These are phyloP conservation scores for Ophiosphaerella narmari DNA, from an alignment of 2,329 filamentous ascomycete genomes.

Conservation along the genomic window DNA sequence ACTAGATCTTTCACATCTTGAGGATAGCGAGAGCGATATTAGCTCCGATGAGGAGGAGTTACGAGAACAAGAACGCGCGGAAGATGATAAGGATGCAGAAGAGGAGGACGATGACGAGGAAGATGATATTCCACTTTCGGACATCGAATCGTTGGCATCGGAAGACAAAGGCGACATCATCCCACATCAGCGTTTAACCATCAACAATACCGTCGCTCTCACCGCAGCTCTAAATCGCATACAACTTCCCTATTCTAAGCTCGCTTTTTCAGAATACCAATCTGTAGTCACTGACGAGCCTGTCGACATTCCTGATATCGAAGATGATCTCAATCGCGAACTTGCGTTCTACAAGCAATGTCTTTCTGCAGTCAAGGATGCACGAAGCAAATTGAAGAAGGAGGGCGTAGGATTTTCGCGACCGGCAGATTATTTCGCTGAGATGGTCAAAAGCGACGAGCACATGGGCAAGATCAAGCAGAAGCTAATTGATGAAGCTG, in stretches of 20 bases:
- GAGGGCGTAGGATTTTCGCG: constrained; percentile 86
- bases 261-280: constrained; percentile 84
- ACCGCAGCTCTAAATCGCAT: constrained; percentile 80
- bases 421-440: constrained; percentile 94
- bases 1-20: constrained; percentile 38
- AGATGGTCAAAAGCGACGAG: constrained; percentile 98
- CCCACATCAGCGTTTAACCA: constrained; percentile 89
- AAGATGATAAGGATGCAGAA: constrained; percentile 42
- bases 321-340: constrained; percentile 91
- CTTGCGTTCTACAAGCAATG: constrained; percentile 91
- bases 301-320: constrained; percentile 78
- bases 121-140: constrained; percentile 87
- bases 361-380: constrained; percentile 75
- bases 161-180: constrained; percentile 86
- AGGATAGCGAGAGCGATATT: constrained; percentile 49
- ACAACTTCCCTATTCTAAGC: constrained; percentile 67
- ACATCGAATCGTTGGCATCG: constrained; percentile 77
- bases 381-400: constrained; percentile 73
- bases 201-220: constrained; percentile 94
- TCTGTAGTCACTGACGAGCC: constrained; percentile 70
- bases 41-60: constrained; percentile 42
- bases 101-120: constrained; percentile 54
- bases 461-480: constrained; percentile 97
- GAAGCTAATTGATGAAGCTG: constrained; percentile 89
- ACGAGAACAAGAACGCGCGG: constrained; percentile 32